These are phyloP conservation scores for Cymodocea nodosa DNA, from an alignment of 116 monocot genomes.

Conservation along the genomic window DNA sequence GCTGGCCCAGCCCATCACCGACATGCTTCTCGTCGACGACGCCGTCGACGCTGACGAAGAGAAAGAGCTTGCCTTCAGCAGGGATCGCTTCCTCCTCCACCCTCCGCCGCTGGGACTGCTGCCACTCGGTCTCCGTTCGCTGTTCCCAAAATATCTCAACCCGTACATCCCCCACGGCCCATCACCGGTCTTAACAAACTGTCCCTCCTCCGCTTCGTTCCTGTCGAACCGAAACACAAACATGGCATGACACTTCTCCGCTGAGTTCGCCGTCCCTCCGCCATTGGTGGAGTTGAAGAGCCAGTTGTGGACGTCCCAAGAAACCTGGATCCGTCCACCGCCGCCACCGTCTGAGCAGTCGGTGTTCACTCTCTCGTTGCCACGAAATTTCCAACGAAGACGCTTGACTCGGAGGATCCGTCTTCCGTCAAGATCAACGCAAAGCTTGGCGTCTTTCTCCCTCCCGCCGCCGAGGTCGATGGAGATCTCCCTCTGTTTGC, in stretches of 20 bases:
- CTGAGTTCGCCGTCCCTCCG: slow-evolving; percentile 10
- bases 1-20: slow-evolving; percentile 85
- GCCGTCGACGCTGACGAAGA: slow-evolving; percentile 53
- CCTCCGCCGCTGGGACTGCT: slow-evolving; percentile 6
- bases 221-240: slow-evolving; percentile 60
- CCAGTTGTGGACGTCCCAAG: slow-evolving; percentile 96
- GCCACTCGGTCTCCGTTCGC: slow-evolving; percentile 17
- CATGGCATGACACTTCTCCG: slow-evolving; percentile 19
- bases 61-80: slow-evolving; percentile 36
- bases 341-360: slow-evolving; percentile 3
- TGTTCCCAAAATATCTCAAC: slow-evolving; percentile 28
- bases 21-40: slow-evolving; percentile 43
- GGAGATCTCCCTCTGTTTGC: slow-evolving; percentile 43
- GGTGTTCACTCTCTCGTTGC: slow-evolving; percentile 19
- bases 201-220: slow-evolving; percentile 4
- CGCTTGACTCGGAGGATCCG: slow-evolving; percentile 17
- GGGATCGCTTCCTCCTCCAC: slow-evolving; percentile 17
- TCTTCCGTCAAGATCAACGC: slow-evolving; percentile 12
- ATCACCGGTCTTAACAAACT: not conserved
- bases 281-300: slow-evolving; percentile 27
- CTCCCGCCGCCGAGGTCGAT: slow-evolving; percentile 34
- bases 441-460: slow-evolving; percentile 11
- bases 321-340: slow-evolving; percentile 38
- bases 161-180: slow-evolving; percentile 7
- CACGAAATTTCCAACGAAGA: slow-evolving; percentile 24